Evolutionary conservation across 495 filamentous ascomycete genomes (phyloP), one percentile per base, ranked within the genome.

Genomic region (Penicillium soppii): DNA sequence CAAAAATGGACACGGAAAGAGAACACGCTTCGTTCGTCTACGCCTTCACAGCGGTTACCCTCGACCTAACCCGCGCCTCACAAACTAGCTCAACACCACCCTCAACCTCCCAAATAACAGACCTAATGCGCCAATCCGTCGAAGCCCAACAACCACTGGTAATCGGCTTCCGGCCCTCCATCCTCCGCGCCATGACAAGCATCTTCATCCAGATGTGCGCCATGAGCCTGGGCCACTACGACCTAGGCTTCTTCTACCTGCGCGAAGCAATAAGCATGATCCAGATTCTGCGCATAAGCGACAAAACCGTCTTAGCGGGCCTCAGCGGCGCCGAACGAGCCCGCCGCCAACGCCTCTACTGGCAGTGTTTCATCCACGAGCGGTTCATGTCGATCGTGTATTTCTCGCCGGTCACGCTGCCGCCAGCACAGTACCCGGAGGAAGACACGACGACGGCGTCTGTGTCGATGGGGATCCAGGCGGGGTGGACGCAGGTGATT

Each of bases 351-450:
- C 54, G 65, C 12, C 59, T 53, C 7, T 67, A 67, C 49, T 67
- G 59, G 59, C 56, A 66, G 25, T 67, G 65, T 23, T 67, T 67
- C 52, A 62, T 67, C 43, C 65, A 67, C 44, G 65, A 67, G 52
- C 61, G 61, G 0, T 67, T 67, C 47, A 65, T 61, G 27, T 58
- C 65, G 7, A 51, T 67, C 12, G 57, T 56, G 15, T 57, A 63
- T 33, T 59, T 54, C 37, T 47, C 56, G 1, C 62, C 65, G 1
- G 40, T 60, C 1, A 63, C 50, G 20, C 45, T 67, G n/a, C 52
- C 48, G 5, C 43, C 59, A 2, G 6, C 27, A 5, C 39, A 48
- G 17, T 49, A 61, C 25, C 65, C 65, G 2, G 65, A 67, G 21
- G 53, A 63, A 42, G 65, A 67, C 6, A 3, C 29, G 7, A 3